Percentiles rank a stretch among this genome's conserved stretches.
These are phyloP conservation scores for Acanthochlamys bracteata DNA, from an alignment of 106 monocot genomes.

Conservation along the genomic window DNA sequence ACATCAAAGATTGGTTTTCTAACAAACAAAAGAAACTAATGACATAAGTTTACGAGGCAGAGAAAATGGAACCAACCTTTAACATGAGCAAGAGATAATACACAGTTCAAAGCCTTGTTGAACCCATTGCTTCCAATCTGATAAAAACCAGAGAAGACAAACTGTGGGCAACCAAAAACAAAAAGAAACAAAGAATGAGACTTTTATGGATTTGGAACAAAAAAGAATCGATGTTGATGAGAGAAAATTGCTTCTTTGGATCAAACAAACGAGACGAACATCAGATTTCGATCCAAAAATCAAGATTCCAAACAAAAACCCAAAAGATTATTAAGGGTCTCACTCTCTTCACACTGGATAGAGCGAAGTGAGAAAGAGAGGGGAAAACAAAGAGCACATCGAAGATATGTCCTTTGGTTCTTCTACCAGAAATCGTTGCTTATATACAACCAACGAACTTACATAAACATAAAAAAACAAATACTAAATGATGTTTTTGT, in stretches of 20 bases:
- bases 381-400: neutral
- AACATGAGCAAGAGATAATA: no score
- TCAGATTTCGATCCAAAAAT: neutral
- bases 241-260: neutral
- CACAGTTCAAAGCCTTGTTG: no score
- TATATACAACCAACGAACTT: neutral
- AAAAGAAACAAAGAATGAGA: neutral
- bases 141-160: neutral
- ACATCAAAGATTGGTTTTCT: no score
- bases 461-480: no score
- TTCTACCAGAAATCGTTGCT: neutral
- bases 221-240: slow-evolving; percentile 1
- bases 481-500: no score
- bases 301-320: neutral
- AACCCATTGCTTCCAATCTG: no score
- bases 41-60: no score
- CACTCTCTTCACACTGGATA: neutral
- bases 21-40: no score
- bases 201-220: neutral
- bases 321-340: no score
- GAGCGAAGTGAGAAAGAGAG: neutral
- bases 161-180: neutral
- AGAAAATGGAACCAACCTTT: no score
- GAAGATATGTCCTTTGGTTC: neutral
- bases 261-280: slow-evolving; percentile 7